phyloP scores from a whole-genome alignment of 768 basidiomycete species.

The Zangia roseola region DNA sequence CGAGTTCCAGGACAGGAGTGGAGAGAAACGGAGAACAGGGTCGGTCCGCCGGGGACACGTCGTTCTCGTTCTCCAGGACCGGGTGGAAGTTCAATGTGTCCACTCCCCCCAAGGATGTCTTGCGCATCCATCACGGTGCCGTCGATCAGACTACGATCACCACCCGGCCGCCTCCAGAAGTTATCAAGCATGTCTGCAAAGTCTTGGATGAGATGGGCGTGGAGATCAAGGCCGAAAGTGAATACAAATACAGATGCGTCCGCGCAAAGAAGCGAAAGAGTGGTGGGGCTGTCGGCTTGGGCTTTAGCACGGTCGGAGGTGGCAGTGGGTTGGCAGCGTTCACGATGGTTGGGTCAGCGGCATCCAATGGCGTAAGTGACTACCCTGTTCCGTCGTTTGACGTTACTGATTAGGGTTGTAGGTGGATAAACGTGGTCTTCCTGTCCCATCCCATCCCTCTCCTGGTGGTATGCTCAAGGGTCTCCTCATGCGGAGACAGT shows the following conservation, averaged over 20 bases:
- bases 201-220: slow-evolving; percentile 89
- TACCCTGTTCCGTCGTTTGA: neutral
- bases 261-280: slow-evolving; percentile 72
- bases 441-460: slow-evolving; percentile 75
- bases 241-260: slow-evolving; percentile 88
- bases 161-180: slow-evolving; percentile 77
- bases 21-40: slow-evolving; percentile 20
- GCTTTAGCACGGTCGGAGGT: slow-evolving; percentile 39
- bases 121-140: slow-evolving; percentile 88
- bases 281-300: slow-evolving; percentile 40
- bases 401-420: slow-evolving; percentile 30
- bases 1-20: slow-evolving; percentile 24
- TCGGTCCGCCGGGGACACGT: slow-evolving; percentile 26
- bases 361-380: slow-evolving; percentile 77
- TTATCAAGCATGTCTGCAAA: slow-evolving; percentile 80
- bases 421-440: slow-evolving; percentile 89
- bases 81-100: slow-evolving; percentile 35
- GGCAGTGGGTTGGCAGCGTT: slow-evolving; percentile 65
- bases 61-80: slow-evolving; percentile 40
- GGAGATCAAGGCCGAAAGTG: slow-evolving; percentile 82
- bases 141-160: slow-evolving; percentile 91
- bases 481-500: slow-evolving; percentile 86
- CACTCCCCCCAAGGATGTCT: slow-evolving; percentile 41
- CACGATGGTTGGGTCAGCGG: slow-evolving; percentile 77
- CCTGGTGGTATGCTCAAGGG: slow-evolving; percentile 80